Conservation (phyloP, 2,329 filamentous ascomycete genomes). For the Colletotrichum karsti region DNA sequence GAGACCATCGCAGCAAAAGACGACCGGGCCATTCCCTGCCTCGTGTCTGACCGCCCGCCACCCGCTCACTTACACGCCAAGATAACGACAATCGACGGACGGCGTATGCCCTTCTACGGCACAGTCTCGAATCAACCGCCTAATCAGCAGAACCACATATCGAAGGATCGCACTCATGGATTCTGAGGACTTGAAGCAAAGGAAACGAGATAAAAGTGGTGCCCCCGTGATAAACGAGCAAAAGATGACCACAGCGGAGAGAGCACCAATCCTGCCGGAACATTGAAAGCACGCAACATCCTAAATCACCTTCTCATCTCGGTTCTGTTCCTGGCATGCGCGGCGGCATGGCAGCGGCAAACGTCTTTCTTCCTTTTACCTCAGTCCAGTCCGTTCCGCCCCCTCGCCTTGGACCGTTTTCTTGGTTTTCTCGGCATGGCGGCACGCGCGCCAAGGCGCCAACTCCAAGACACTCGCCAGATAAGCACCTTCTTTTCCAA, state of each 20-base stretch:
- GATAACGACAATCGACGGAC: neutral
- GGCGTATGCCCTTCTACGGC: neutral
- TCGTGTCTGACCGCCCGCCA: neutral
- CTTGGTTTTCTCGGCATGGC: slow-evolving; percentile 24
- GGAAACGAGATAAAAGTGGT: neutral
- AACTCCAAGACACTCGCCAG: neutral
- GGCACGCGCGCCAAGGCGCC: slow-evolving; percentile 26
- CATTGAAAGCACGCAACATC: neutral
- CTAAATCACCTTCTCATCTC: slow-evolving; percentile 1
- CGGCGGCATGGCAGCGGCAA: neutral
- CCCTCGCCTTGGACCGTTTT: neutral
- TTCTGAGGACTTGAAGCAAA: neutral
- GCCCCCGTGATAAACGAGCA: neutral
- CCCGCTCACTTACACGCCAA: slow-evolving; percentile 1
- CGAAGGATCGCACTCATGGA: neutral
- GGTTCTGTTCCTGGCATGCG: neutral
- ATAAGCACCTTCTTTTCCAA: slow-evolving; percentile 7
- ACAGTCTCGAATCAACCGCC: neutral
- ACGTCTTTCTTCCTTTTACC: neutral
- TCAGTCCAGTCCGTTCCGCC: neutral
- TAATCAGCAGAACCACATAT: neutral
- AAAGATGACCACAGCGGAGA: neutral
- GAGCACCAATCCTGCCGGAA: neutral
- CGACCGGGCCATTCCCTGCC: slow-evolving; percentile 1
- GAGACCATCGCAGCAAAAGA: neutral